These are phyloP conservation scores for Nevesoporus exiguus DNA, from an alignment of 768 basidiomycete genomes.

Conservation along the genomic window DNA sequence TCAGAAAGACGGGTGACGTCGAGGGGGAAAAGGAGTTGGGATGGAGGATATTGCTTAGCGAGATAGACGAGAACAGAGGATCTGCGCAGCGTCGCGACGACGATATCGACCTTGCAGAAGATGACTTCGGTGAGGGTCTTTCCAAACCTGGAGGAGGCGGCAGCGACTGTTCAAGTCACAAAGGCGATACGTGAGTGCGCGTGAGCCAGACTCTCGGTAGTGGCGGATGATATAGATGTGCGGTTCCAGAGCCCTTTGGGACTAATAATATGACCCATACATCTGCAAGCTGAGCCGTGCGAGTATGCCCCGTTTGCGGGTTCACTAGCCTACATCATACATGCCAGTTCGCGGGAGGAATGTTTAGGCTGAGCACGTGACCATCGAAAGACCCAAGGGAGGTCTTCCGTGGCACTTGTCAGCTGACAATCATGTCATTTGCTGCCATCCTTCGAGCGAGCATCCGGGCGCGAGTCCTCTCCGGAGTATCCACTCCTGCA, in stretches of 20 bases:
- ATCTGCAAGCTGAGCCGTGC: too few species aligned
- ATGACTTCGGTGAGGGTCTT: conserved; percentile 29
- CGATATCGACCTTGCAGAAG: conserved; percentile 36
- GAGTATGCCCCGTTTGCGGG: too few species aligned
- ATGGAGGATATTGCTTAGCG: conserved; percentile 19
- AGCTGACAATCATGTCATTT: conserved; percentile 2
- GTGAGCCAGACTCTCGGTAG: conserved; percentile 14
- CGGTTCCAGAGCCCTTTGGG: too few species aligned
- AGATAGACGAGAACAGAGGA: conserved; percentile 33
- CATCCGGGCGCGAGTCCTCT: not conserved
- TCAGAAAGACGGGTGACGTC: conserved; percentile 36
- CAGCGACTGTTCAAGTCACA: too few species aligned
- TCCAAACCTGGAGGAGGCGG: conserved; percentile 40
- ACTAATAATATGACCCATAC: too few species aligned
- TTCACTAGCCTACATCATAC: too few species aligned
- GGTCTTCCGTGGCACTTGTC: too few species aligned
- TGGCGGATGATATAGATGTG: too few species aligned
- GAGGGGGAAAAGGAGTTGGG: conserved; percentile 34
- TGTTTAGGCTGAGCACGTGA: not conserved
- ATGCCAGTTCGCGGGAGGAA: too few species aligned
- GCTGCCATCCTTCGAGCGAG: not conserved
- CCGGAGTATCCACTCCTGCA: not conserved
- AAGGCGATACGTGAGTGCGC: too few species aligned
- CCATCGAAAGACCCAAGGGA: not conserved
- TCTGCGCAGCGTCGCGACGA: conserved; percentile 39